These are phyloP conservation scores for Metschnikowia amazonensis DNA, from an alignment of 805 yeast genomes.

Conservation along the genomic window DNA sequence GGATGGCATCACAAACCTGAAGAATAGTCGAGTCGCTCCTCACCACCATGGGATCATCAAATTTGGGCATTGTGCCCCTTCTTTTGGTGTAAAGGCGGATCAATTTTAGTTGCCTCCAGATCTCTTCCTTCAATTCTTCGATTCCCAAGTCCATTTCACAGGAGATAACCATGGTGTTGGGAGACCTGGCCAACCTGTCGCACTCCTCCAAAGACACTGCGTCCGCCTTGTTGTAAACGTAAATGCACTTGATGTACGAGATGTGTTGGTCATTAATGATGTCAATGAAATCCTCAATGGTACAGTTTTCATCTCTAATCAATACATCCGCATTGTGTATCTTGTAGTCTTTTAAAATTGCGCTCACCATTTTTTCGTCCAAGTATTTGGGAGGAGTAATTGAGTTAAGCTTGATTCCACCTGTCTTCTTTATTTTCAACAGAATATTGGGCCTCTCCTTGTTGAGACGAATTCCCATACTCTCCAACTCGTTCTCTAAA, in stretches of 20 bases:
- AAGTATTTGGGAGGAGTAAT: constrained; percentile 78
- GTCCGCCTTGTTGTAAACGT: constrained; percentile 92
- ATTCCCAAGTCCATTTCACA: constrained; percentile 86
- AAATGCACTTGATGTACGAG: constrained; percentile 84
- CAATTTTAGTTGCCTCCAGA: constrained; percentile 83
- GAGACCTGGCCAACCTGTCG: constrained; percentile 86
- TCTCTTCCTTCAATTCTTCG: constrained; percentile 83
- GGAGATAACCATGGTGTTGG: constrained; percentile 90
- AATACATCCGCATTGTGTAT: constrained; percentile 92
- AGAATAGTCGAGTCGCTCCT: constrained; percentile 74
- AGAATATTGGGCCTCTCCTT: constrained; percentile 73
- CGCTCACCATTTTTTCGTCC: constrained; percentile 74
- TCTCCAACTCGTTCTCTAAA: constrained; percentile 83
- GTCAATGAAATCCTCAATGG: constrained; percentile 90
- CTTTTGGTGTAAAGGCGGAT: constrained; percentile 83
- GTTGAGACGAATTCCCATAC: constrained; percentile 89
- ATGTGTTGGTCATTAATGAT: constrained; percentile 84
- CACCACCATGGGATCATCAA: constrained; percentile 88
- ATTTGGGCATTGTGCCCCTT: constrained; percentile 77
- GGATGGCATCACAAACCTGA: constrained; percentile 87
- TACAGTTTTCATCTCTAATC: constrained; percentile 80
- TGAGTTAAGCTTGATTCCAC: constrained; percentile 83
- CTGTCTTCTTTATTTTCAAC: constrained; percentile 76
- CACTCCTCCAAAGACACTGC: constrained; percentile 94
- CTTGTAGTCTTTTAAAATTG: constrained; percentile 78